A percentile compares a stretch with the other conserved stretches of the same genome.
phyloP scores from a whole-genome alignment of 139 green algal genomes.

The Micractinium sp. region DNA sequence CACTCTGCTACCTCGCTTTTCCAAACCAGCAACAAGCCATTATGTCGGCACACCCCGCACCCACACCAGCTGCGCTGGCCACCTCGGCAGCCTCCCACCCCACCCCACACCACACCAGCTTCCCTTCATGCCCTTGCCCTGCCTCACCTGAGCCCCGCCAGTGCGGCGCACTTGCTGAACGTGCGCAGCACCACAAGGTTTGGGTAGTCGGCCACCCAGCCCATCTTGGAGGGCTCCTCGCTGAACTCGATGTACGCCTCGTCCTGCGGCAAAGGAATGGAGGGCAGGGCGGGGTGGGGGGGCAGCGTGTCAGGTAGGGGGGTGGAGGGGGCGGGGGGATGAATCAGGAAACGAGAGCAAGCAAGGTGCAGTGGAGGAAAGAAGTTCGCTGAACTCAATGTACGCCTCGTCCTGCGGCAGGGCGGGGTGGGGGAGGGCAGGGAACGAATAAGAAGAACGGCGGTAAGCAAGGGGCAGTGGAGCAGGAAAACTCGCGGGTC shows the following conservation, averaged over 20 bases:
- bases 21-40: no score
- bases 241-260: slow-evolving; percentile 99
- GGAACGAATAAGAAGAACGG: no score
- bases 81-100: not conserved
- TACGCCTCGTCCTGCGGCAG: slow-evolving; percentile 96
- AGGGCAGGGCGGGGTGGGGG: not conserved
- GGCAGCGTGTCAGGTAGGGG: no score
- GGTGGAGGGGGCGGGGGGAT: no score
- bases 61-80: no score
- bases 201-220: slow-evolving; percentile 75
- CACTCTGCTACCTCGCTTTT: no score
- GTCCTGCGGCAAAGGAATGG: slow-evolving; percentile 72
- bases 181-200: slow-evolving; percentile 98
- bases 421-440: not conserved
- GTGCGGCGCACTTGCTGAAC: slow-evolving; percentile 94
- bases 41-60: no score
- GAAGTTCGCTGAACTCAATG: slow-evolving; percentile 90
- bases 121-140: not conserved
- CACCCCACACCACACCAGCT: not conserved
- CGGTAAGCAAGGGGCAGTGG: no score
- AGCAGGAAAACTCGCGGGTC: slow-evolving; percentile 68
- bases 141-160: slow-evolving; percentile 71
- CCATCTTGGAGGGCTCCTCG: slow-evolving; percentile 61
- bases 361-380: not conserved
- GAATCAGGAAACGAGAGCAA: no score